phyloP scores from a whole-genome alignment of 805 yeast species.

The Yamadazyma philogaea region DNA sequence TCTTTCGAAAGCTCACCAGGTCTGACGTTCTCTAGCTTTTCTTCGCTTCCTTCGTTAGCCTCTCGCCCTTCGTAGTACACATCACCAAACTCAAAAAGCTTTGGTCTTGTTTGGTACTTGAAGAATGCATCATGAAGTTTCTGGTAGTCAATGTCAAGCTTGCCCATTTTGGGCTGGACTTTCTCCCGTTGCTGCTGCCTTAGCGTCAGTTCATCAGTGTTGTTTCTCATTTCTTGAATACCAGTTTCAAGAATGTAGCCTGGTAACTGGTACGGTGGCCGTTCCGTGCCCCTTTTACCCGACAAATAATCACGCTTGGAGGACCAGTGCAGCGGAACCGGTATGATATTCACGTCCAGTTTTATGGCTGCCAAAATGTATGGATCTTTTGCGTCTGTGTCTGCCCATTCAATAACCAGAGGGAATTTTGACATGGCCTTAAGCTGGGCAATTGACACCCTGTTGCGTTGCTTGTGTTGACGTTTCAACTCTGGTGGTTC shows the following conservation, averaged over 20 bases:
- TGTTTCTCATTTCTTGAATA: slow-evolving; percentile 79
- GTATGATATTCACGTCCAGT: slow-evolving; percentile 60
- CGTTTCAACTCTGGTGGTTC: slow-evolving; percentile 39
- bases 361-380: slow-evolving; percentile 61
- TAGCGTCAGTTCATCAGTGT: slow-evolving; percentile 53
- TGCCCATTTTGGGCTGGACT: slow-evolving; percentile 87
- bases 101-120: slow-evolving; percentile 73
- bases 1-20: slow-evolving; percentile 71
- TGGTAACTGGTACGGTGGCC: slow-evolving; percentile 74
- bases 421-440: slow-evolving; percentile 64
- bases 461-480: slow-evolving; percentile 49
- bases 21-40: slow-evolving; percentile 35
- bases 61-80: slow-evolving; percentile 77
- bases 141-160: slow-evolving; percentile 80
- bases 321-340: slow-evolving; percentile 85
- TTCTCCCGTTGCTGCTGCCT: slow-evolving; percentile 76
- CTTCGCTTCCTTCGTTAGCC: slow-evolving; percentile 37
- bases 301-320: slow-evolving; percentile 71
- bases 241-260: slow-evolving; percentile 78
- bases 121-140: slow-evolving; percentile 84
- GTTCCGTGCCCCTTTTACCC: slow-evolving; percentile 61
- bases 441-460: slow-evolving; percentile 63
- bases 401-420: slow-evolving; percentile 80
- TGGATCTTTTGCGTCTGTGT: slow-evolving; percentile 83
- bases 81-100: slow-evolving; percentile 67